These are phyloP conservation scores for Aphanoascus verrucosus DNA, from an alignment of 2,329 filamentous ascomycete species.

Conservation along the genomic window DNA sequence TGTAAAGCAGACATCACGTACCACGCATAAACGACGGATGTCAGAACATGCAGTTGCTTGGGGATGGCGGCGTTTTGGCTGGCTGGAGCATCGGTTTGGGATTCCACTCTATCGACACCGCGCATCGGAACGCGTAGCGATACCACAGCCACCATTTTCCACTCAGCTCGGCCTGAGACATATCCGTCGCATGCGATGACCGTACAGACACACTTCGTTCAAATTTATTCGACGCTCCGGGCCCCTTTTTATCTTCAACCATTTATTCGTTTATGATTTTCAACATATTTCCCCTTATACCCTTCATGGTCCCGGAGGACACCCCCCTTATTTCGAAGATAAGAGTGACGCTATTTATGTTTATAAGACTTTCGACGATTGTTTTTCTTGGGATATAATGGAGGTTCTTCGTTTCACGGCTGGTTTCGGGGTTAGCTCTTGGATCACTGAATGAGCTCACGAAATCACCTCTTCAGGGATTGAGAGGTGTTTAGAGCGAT, in stretches of 20 bases:
- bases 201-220: slow-evolving; percentile 3
- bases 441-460: neutral
- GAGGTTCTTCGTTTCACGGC: neutral
- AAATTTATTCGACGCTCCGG: neutral
- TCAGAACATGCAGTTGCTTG: neutral
- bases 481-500: neutral
- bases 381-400: neutral
- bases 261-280: slow-evolving; percentile 10
- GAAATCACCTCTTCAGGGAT: neutral
- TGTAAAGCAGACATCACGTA: slow-evolving; percentile 21
- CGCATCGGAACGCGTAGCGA: neutral
- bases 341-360: slow-evolving; percentile 8
- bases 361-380: slow-evolving; percentile 10
- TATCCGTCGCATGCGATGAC: slow-evolving; percentile 10
- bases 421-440: slow-evolving; percentile 1
- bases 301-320: neutral
- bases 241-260: slow-evolving; percentile 4
- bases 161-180: slow-evolving; percentile 3
- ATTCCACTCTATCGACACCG: neutral
- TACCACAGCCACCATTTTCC: neutral
- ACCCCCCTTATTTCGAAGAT: slow-evolving; percentile 2
- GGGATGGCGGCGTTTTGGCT: neutral
- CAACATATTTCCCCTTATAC: neutral
- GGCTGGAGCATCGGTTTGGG: neutral
- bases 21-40: neutral